Percentiles rank a stretch among this genome's conserved stretches.
Conservation (phyloP, 345 rosid genomes). For the Luvunga scandens region DNA sequence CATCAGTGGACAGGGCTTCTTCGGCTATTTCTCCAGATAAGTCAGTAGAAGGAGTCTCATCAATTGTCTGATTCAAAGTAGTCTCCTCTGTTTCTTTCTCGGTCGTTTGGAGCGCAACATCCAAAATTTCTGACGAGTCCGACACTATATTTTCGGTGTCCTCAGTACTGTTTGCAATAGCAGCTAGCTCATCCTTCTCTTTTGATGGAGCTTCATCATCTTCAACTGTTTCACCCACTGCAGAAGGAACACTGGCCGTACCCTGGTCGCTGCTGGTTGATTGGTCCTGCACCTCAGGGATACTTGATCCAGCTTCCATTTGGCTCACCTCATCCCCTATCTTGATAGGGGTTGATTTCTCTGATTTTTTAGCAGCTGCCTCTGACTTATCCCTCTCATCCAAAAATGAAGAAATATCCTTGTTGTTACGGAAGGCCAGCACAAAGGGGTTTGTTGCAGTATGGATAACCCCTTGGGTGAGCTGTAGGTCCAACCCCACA, state of each 20-base stretch:
- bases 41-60: slow-evolving; percentile 25
- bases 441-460: slow-evolving; percentile 73
- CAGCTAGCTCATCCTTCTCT: slow-evolving; percentile 14
- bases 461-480: slow-evolving; percentile 58
- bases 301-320: slow-evolving; percentile 32
- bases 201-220: slow-evolving; percentile 19
- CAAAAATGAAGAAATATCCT: slow-evolving; percentile 72
- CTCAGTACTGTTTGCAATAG: slow-evolving; percentile 1
- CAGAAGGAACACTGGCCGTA: slow-evolving; percentile 16
- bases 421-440: slow-evolving; percentile 69
- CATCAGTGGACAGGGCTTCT: slow-evolving; percentile 38
- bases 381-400: slow-evolving; percentile 57
- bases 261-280: slow-evolving; percentile 14
- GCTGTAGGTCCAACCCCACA: slow-evolving; percentile 33
- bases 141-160: slow-evolving; percentile 5
- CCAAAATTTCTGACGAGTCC: slow-evolving; percentile 15
- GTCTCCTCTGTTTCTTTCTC: slow-evolving; percentile 28
- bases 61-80: slow-evolving; percentile 18
- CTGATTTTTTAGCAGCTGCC: slow-evolving; percentile 28
- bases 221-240: slow-evolving; percentile 20
- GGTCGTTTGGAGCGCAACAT: slow-evolving; percentile 14
- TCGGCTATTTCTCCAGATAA: slow-evolving; percentile 36
- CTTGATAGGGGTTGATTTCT: slow-evolving; percentile 18
- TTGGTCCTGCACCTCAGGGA: slow-evolving; percentile 28
- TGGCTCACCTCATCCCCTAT: slow-evolving; percentile 17